These are phyloP conservation scores for Chaetomium fimeti DNA, from an alignment of 495 filamentous ascomycete species.

Conservation along the genomic window DNA sequence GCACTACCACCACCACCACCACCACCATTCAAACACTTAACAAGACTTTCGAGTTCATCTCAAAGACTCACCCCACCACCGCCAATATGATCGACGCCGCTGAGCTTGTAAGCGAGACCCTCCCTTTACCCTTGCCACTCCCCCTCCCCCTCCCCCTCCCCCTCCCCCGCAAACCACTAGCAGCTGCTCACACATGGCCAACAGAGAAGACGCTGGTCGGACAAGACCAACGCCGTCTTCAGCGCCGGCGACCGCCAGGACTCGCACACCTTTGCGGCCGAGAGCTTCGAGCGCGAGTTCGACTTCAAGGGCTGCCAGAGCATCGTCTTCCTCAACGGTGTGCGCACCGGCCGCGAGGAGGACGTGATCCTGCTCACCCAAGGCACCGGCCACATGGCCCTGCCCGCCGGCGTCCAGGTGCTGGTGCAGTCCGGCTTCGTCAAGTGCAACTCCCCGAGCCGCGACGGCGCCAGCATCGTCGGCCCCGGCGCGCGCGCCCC, in stretches of 20 bases:
- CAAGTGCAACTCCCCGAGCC: constrained; percentile 19
- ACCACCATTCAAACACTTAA: not conserved
- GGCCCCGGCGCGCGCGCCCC: constrained; percentile 24
- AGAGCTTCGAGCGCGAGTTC: constrained; percentile 28
- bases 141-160: no score
- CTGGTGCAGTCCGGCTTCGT: constrained; percentile 26
- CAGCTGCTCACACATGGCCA: constrained; percentile 11
- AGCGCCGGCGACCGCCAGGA: constrained; percentile 11
- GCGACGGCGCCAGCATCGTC: constrained; percentile 13
- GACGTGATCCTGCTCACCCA: constrained; percentile 28
- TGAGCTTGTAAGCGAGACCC: constrained; percentile 20
- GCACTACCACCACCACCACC: not conserved
- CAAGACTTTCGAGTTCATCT: not conserved
- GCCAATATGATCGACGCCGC: constrained; percentile 17
- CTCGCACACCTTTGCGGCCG: constrained; percentile 18
- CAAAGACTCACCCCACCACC: not conserved
- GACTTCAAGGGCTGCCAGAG: constrained; percentile 29
- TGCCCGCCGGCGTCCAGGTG: constrained; percentile 30
- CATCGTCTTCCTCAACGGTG: constrained; percentile 29
- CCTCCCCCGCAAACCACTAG: not conserved
- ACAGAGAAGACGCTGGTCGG: constrained; percentile 27
- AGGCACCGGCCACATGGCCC: constrained; percentile 32
- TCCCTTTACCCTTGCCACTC: not conserved
- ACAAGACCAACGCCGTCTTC: constrained; percentile 28
- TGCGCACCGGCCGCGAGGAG: constrained; percentile 12